Base-by-base conservation (phyloP, 345 rosid species). In the Eucalyptus sp. region DNA sequence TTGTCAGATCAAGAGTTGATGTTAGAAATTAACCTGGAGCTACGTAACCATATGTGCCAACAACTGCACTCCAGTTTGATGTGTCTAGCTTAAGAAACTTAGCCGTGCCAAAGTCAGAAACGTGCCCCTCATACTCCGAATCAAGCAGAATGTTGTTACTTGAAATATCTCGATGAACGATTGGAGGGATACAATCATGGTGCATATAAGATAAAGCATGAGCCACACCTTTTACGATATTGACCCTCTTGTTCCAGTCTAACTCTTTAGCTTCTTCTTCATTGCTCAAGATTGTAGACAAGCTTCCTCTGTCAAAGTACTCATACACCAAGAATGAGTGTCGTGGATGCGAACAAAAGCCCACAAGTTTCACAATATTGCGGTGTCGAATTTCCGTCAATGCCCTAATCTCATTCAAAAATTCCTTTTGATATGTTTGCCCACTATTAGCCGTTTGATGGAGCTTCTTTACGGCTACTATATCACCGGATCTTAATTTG, bases 401-500 rank as follows among this genome's bases (percentile, higher is more conserved):
- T 16, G 88, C 90, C 68, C 29, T 71, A 8, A 90, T 18, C 90
- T 86, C 91, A 41, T 88, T 90, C 31, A 88, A 20, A 50, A 90
- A 90, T 48, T 88, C 91, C 44, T 89, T 86, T 27, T 22, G 86
- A 54, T 76, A 2, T 22, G 80, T 86, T n/a, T n/a, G 68, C 41
- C 52, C 41, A 31, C 16, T 15, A 64, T 64, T 3, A 2, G 20
- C 12, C 3, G 20, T 51, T 8, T 66, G 64, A 60, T 89, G 87
- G n/a, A 92, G 88, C 86, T 91, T 93, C 90, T 92, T 93, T 13
- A 93, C 92, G 2, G 94, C 93, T 46, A 93, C 86, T 1, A 43
- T 44, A 31, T 14, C 44, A 0, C 64, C 86, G 5, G 87, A 49
- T 37, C 90, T 85, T 27, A 93, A 83, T 43, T 86, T 46, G 0